Base-by-base conservation (phyloP, 768 basidiomycete genomes). In the Pulveroboletus sp. region DNA sequence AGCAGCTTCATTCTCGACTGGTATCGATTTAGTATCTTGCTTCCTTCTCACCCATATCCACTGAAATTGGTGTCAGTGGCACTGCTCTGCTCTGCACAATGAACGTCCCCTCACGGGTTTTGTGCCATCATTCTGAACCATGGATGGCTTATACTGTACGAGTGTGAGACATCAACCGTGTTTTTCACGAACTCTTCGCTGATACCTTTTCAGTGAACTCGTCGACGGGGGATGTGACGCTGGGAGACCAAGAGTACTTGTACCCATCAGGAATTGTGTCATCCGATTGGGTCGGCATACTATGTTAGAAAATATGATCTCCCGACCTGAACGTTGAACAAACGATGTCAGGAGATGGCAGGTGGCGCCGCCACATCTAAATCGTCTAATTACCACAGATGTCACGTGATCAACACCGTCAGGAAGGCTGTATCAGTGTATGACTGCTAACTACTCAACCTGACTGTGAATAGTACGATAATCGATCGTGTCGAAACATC, bases 121-220 rank as follows among this genome's bases (percentile, higher is more conserved):
- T 0, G 74, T 83, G 5, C 86, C 86, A 50, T 88, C 83, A 60
- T 89, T 79, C 56, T 85, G 80, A 10, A 87, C 82, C 85, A 88
- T 83, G 16, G 85, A 87, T 1, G 87, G 86, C 45, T 75, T 83
- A 55, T 80, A 86, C 85, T 88, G 53, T n/a, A 32, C 10, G 16
- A 9, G 24, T 17, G 49, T 55, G 26, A 50, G 51, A 30, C 7
- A 27, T 10, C 20, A 47, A 32, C 8, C 7, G 2, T 37, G 37
- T n/a, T n/a, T 35, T 26, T 27, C 12, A 20, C 46, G 16, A 19
- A 13, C 7, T 22, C 13, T 27, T 9, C 49, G 77, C 37, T 13
- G 23, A 23, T 37, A 61, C 84, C 68, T 86, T 84, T 31, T 62
- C 63, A 45, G 83, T 60, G 57, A 82, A 87, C 13, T 79, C 76